Evolutionary conservation across 257 asterid species (phyloP).

Genomic region (Salvia miltiorrhiza): DNA sequence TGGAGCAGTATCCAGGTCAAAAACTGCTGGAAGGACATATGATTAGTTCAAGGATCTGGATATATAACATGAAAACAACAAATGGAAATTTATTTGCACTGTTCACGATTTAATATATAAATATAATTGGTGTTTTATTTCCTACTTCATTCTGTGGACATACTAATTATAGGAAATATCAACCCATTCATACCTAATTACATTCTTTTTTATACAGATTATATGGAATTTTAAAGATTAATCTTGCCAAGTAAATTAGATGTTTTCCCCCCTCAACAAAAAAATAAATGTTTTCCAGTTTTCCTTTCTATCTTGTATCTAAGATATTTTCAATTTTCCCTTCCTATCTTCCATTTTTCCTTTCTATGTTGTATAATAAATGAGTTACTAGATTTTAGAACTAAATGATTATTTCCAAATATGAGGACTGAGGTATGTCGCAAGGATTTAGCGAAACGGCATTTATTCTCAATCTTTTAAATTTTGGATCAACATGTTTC

Average conservation of each 20-base stretch:
- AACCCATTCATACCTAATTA: no score
- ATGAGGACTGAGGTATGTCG: background rate
- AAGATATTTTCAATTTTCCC: background rate
- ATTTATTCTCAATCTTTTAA: background rate
- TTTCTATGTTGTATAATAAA: background rate
- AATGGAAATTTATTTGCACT: background rate
- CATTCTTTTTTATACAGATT: background rate
- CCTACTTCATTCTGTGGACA: no score
- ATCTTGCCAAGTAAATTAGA: background rate
- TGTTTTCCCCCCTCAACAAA: no score
- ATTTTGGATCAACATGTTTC: background rate
- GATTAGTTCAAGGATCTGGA: constrained; percentile 10
- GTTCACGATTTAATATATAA: no score
- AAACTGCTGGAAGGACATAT: constrained; percentile 2
- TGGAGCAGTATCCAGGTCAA: background rate
- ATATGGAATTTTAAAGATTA: background rate
- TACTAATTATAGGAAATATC: no score
- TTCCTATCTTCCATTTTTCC: background rate
- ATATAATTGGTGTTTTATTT: no score
- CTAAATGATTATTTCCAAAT: background rate
- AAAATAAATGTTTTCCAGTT: no score
- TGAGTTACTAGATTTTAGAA: background rate
- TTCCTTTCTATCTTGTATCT: background rate
- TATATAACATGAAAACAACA: background rate
- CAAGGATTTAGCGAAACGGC: background rate